Conservation (phyloP, 202 grass and related monocot genomes). For the Schoenoplectus tabernaemontani region DNA sequence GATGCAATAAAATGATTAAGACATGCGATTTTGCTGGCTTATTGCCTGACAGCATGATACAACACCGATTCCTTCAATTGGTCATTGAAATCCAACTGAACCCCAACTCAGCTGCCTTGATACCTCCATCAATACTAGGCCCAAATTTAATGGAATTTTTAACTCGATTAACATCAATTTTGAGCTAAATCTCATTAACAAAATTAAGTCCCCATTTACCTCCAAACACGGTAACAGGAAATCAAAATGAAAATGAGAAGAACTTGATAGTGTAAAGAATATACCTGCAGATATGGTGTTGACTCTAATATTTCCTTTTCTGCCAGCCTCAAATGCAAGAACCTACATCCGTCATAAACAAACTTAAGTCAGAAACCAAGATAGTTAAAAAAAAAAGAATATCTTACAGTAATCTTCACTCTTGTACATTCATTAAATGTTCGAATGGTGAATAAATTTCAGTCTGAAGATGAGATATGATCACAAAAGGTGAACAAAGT, state of each 20-base stretch:
- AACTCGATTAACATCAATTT: neutral
- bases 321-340: slow-evolving; percentile 85
- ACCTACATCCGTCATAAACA: slow-evolving; percentile 34
- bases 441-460: neutral
- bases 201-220: neutral
- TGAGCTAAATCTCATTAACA: neutral
- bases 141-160: neutral
- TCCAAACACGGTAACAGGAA: neutral
- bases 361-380: neutral
- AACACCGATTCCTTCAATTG: neutral
- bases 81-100: neutral
- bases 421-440: neutral
- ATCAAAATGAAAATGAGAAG: neutral
- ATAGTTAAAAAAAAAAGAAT: neutral
- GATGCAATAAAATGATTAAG: neutral
- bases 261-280: neutral
- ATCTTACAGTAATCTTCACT: neutral
- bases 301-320: slow-evolving; percentile 77
- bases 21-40: neutral
- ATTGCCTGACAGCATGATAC: neutral
- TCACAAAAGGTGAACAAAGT: too few species aligned
- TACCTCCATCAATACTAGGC: neutral
- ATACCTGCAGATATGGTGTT: slow-evolving; percentile 97
- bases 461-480: neutral
- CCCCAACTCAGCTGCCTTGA: neutral